Percentiles rank a stretch among this genome's conserved stretches.
Conservation (phyloP, 805 yeast genomes). For the Candida pseudoglaebosa region DNA sequence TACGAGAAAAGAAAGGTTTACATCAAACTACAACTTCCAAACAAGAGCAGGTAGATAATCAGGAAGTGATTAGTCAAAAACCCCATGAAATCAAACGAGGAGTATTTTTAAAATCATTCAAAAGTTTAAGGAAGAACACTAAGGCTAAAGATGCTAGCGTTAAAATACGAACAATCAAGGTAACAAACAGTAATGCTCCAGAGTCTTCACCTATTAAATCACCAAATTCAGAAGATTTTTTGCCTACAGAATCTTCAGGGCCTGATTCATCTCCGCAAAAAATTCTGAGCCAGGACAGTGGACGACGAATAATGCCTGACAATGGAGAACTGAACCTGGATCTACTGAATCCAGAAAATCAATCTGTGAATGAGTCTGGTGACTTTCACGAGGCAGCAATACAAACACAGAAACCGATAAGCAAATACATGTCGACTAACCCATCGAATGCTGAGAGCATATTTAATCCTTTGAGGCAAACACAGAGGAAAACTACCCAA, state of each 20-base stretch:
- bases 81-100: neutral
- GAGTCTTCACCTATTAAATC: neutral
- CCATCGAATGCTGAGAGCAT: neutral
- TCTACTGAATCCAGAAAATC: no score
- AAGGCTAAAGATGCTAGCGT: neutral
- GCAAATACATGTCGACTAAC: no score
- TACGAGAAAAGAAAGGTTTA: conserved; percentile 9
- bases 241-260: no score
- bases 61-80: conserved; percentile 2
- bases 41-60: conserved; percentile 6
- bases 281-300: no score
- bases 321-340: no score
- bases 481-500: no score
- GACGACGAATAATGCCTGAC: no score
- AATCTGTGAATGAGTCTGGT: no score
- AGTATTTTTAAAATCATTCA: conserved; percentile 2
- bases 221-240: neutral
- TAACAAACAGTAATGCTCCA: conserved; percentile 3
- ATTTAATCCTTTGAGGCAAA: no score
- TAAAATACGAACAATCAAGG: neutral
- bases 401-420: no score
- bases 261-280: neutral
- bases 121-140: neutral
- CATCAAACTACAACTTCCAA: conserved; percentile 17
- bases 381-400: no score